phyloP scores from a whole-genome alignment of 1,284 basidiomycete species.

The Malassezia psittaci region DNA sequence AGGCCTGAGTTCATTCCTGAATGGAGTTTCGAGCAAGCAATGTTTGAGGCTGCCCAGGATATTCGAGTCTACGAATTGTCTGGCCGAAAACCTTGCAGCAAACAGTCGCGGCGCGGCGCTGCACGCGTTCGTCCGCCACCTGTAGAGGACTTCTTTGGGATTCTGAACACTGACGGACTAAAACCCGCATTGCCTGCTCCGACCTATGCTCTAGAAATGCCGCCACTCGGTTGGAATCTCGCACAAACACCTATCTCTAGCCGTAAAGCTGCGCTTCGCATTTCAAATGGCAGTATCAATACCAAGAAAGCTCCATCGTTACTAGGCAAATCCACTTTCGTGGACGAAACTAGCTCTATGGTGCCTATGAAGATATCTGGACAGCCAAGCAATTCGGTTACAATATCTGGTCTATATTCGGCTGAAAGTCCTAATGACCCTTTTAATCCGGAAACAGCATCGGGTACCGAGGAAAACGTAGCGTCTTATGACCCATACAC shows the following conservation, averaged over 20 bases:
- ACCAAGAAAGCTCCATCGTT: background rate
- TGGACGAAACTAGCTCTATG: background rate
- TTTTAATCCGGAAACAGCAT: background rate
- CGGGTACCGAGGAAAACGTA: background rate
- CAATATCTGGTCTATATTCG: background rate
- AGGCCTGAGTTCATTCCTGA: slow-evolving; percentile 18
- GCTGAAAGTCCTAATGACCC: background rate
- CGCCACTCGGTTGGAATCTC: slow-evolving; percentile 5
- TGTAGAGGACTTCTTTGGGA: slow-evolving; percentile 17
- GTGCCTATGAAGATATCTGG: background rate
- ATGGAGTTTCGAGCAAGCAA: slow-evolving; percentile 18
- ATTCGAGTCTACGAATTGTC: slow-evolving; percentile 5
- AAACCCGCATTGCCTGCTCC: slow-evolving; percentile 10
- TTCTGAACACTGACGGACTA: slow-evolving; percentile 3
- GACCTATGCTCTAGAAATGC: slow-evolving; percentile 15
- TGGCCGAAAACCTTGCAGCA: background rate
- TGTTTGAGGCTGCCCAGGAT: slow-evolving; percentile 15
- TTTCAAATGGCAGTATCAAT: background rate
- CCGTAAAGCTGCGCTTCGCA: background rate
- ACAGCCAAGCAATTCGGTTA: background rate
- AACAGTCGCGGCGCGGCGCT: slow-evolving; percentile 12
- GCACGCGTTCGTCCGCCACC: slow-evolving; percentile 1
- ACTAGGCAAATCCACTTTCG: background rate
- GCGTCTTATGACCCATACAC: background rate
- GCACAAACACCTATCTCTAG: background rate